Conservation (phyloP, 495 filamentous ascomycete species). For the Neurospora sublineolata region DNA sequence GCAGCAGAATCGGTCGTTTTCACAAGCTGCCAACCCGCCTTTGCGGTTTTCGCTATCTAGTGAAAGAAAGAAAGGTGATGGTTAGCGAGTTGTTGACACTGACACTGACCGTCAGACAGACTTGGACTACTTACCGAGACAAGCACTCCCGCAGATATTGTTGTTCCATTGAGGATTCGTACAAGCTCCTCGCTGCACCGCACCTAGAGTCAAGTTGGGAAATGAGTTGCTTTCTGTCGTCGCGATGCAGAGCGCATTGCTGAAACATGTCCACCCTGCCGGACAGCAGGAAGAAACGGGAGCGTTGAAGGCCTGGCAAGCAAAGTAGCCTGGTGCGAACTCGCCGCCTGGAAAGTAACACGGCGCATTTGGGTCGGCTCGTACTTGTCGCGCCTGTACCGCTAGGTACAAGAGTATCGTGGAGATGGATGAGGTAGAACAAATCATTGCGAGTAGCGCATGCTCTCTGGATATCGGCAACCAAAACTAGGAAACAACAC, state of each 20-base stretch:
- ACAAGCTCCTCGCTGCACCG: slow-evolving; percentile 17
- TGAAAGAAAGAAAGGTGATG: background rate
- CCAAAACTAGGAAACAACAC: background rate
- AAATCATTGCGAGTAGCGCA: background rate
- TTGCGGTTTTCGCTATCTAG: slow-evolving; percentile 8
- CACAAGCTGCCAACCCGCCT: slow-evolving; percentile 17
- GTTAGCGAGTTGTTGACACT: background rate
- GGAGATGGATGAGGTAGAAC: background rate
- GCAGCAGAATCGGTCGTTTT: slow-evolving; percentile 21
- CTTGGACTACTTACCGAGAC: slow-evolving; percentile 14
- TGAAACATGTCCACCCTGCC: slow-evolving; percentile 25
- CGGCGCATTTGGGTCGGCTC: slow-evolving; percentile 6
- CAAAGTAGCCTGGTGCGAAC: slow-evolving; percentile 12
- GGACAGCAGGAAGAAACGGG: slow-evolving; percentile 18
- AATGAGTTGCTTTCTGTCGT: slow-evolving; percentile 12
- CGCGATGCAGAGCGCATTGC: slow-evolving; percentile 22
- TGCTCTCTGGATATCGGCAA: background rate
- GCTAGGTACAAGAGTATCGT: background rate
- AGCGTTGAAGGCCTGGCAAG: slow-evolving; percentile 14
- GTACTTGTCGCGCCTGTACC: background rate
- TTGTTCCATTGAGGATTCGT: slow-evolving; percentile 23
- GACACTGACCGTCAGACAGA: background rate
- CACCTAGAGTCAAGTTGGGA: slow-evolving; percentile 14
- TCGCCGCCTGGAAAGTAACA: slow-evolving; percentile 22
- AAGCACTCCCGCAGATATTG: slow-evolving; percentile 20